phyloP scores from a whole-genome alignment of 257 asterid species.

The Handroanthus guayacan region DNA sequence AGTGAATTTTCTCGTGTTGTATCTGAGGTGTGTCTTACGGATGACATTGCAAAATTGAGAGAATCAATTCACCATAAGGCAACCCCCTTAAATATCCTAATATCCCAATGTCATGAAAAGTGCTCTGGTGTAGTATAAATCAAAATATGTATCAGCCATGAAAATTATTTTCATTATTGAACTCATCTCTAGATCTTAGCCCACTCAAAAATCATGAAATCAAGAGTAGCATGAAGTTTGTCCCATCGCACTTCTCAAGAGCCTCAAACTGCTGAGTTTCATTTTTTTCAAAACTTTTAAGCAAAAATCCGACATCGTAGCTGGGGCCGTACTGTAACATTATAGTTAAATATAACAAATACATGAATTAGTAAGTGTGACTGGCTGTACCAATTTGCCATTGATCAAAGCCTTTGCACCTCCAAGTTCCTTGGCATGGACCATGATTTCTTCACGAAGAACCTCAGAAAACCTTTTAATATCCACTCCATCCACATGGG shows the following conservation, averaged over 20 bases:
- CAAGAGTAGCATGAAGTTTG: conserved; percentile 21
- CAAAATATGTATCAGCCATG: conserved; percentile 12
- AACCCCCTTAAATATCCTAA: conserved; percentile 1
- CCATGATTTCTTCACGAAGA: conserved; percentile 66
- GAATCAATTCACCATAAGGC: too few species aligned
- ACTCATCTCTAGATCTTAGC: background rate
- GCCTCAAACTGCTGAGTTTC: conserved; percentile 5
- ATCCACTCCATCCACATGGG: conserved; percentile 49
- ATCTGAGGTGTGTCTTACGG: too few species aligned
- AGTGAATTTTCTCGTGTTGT: too few species aligned
- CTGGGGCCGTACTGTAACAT: conserved; percentile 19
- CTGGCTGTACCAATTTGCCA: conserved; percentile 74
- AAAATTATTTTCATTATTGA: background rate
- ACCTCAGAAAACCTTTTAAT: conserved; percentile 62
- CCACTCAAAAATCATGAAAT: conserved; percentile 27
- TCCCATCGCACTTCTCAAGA: conserved; percentile 12
- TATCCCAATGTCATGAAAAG: background rate
- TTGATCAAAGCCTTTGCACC: conserved; percentile 74
- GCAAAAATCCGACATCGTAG: conserved; percentile 21
- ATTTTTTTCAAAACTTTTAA: background rate
- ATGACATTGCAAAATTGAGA: too few species aligned
- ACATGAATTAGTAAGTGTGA: conserved; percentile 24
- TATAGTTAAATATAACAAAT: conserved; percentile 16
- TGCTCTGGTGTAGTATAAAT: background rate
- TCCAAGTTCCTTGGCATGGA: conserved; percentile 76